Evolutionary conservation across 1,139 yeast species (phyloP).

Genomic region (Citeromyces hawaiiensis): DNA sequence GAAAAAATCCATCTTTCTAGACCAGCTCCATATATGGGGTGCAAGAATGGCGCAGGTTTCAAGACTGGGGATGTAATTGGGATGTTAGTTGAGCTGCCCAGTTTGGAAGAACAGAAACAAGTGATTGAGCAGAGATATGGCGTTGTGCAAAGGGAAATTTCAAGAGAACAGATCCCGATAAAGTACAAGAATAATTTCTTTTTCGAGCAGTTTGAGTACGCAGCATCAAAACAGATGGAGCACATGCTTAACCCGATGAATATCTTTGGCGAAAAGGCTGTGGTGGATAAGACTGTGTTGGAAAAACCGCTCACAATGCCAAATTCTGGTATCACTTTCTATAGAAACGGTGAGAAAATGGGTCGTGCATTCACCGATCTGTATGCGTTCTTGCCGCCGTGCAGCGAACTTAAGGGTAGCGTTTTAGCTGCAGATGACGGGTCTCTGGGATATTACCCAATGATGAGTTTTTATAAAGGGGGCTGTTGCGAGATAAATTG

Average conservation of each 20-base stretch:
- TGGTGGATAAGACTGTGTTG: constrained; percentile 23
- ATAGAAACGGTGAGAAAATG: constrained; percentile 58
- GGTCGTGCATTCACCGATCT: constrained; percentile 59
- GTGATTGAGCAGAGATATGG: constrained; percentile 19
- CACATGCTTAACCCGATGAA: constrained; percentile 64
- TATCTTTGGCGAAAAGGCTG: constrained; percentile 54
- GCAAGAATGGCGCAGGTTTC: constrained; percentile 27
- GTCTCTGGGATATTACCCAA: constrained; percentile 80
- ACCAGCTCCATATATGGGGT: constrained; percentile 35
- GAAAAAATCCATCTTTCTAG: constrained; percentile 67
- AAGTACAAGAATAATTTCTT: constrained; percentile 65
- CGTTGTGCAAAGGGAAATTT: constrained; percentile 18
- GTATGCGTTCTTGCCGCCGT: constrained; percentile 70
- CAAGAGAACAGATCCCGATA: constrained; percentile 82
- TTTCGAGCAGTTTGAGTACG: constrained; percentile 81
- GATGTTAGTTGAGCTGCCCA: constrained; percentile 60
- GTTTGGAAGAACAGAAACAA: constrained; percentile 24
- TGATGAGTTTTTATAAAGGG: constrained; percentile 68
- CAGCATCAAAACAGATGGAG: constrained; percentile 63
- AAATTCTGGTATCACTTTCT: constrained; percentile 49
- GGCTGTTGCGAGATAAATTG: constrained; percentile 69
- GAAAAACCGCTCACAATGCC: constrained; percentile 28
- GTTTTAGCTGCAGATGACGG: constrained; percentile 49
- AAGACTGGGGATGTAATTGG: constrained; percentile 77
- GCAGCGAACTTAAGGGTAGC: constrained; percentile 32